Base-by-base conservation (phyloP, 2,329 filamentous ascomycete species). In the Aciculosporium take region DNA sequence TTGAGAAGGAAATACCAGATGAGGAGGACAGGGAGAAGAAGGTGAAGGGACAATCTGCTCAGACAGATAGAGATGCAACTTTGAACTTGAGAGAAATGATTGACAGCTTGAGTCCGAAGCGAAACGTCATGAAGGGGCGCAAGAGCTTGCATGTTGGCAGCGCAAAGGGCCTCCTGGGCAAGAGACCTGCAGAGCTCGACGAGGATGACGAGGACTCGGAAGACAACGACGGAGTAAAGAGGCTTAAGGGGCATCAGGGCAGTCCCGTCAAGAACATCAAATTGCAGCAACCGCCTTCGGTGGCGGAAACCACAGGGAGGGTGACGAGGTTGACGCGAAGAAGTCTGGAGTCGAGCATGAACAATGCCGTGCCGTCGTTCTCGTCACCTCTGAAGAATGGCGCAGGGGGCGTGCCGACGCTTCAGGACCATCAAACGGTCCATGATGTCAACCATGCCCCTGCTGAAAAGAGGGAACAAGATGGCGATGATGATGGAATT, bases 81-180 rank as follows among this genome's bases (percentile, higher is more conserved):
- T 59, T 78, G 28, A 84, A 76, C 46, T 62, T 89, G 33, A 81
- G 76, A 47, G 81, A 85, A 48, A 80, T 86, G 74, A 89, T 89
- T 45, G 72, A 81, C 46, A 82, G 76, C 43, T 67, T 89, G 47
- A 86, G 81, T 20, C 84, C 84, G 0, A 84, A 83, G 59, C 84
- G 85, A 57, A 79, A 74, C 41, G 59, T 63, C 5, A 50, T 83
- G 6, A 76, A 70, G 42, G 76, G 76, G 12, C 76, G 83, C 31
- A 88, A 88, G 62, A 88, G 83, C 54, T 66, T 88, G 38, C 79
- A 83, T 48, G 75, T 85, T 17, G 83, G 83, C 31, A 82, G 81
- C 50, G 83, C 82, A 12, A 76, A 67, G 46, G 83, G 83, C 0
- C 61, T 88, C 17, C 65, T 88, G 5, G 83, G 83, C 6, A 88